Conservation (phyloP, 768 basidiomycete genomes). For the Collybiopsis luxurians region DNA sequence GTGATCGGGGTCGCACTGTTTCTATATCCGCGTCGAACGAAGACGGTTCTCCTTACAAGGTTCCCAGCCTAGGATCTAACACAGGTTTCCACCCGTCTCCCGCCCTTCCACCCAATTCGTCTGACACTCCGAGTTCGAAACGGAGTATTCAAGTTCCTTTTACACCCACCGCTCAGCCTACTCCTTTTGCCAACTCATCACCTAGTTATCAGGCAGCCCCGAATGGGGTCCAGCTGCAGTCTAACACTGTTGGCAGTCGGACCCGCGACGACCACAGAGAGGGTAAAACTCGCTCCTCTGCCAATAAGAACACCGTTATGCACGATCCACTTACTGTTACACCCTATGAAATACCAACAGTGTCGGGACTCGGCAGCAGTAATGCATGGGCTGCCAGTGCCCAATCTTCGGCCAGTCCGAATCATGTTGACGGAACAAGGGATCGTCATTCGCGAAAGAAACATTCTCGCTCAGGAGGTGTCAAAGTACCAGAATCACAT, state of each 20-base stretch:
- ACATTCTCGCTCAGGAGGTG: not conserved
- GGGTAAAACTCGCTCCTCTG: not conserved
- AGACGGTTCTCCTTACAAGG: not conserved
- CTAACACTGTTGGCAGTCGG: not conserved
- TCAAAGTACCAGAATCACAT: not conserved
- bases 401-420: not conserved
- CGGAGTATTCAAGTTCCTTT: not conserved
- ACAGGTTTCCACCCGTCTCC: not conserved
- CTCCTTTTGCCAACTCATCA: not conserved
- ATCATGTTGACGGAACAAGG: not conserved
- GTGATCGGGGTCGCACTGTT: slow-evolving; percentile 1
- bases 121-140: slow-evolving; percentile 5
- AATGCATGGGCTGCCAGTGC: not conserved
- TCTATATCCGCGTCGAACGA: slow-evolving; percentile 8
- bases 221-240: not conserved
- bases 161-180: not conserved
- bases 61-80: not conserved
- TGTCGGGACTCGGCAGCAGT: not conserved
- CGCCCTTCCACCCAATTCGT: not conserved
- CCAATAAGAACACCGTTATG: not conserved
- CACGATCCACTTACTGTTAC: not conserved
- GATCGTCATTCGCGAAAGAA: not conserved
- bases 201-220: not conserved
- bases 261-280: not conserved
- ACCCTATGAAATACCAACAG: not conserved